phyloP scores from a whole-genome alignment of 148 eudicot genomes.

The Amaranthus palmeri region DNA sequence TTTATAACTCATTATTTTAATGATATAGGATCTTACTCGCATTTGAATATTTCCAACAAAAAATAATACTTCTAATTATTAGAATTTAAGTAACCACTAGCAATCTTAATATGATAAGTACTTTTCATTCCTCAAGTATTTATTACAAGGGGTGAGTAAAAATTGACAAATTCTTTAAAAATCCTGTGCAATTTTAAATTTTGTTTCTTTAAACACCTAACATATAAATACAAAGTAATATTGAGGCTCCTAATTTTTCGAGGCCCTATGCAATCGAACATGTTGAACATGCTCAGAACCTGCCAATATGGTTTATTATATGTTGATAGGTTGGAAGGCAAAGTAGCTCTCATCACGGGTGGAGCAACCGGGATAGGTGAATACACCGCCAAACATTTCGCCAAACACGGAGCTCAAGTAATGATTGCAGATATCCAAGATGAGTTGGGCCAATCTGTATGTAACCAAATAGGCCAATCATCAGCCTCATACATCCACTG shows the following conservation, averaged over 20 bases:
- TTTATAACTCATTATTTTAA: too few species aligned
- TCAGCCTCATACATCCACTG: constrained; percentile 47
- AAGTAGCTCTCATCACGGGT: constrained; percentile 66
- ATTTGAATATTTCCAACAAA: too few species aligned
- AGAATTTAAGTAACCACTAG: not conserved
- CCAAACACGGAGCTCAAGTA: constrained; percentile 56
- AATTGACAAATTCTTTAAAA: too few species aligned
- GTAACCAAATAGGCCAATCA: constrained; percentile 32
- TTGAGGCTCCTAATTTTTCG: too few species aligned
- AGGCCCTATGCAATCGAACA: too few species aligned
- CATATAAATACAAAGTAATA: not conserved
- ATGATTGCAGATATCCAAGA: constrained; percentile 54
- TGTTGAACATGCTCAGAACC: too few species aligned
- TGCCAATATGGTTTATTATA: too few species aligned
- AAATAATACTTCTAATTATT: too few species aligned
- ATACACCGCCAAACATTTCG: constrained; percentile 39
- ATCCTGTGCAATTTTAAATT: not conserved
- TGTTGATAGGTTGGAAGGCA: constrained; percentile 51
- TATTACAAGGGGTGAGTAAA: not conserved
- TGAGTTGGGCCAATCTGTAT: constrained; percentile 34
- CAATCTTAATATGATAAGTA: not conserved
- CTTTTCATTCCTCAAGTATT: not conserved
- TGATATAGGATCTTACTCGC: too few species aligned
- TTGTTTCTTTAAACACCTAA: not conserved
- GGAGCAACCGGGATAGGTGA: constrained; percentile 71